Conservation (phyloP, 2,329 filamentous ascomycete genomes). For the Cladosporium sp. region DNA sequence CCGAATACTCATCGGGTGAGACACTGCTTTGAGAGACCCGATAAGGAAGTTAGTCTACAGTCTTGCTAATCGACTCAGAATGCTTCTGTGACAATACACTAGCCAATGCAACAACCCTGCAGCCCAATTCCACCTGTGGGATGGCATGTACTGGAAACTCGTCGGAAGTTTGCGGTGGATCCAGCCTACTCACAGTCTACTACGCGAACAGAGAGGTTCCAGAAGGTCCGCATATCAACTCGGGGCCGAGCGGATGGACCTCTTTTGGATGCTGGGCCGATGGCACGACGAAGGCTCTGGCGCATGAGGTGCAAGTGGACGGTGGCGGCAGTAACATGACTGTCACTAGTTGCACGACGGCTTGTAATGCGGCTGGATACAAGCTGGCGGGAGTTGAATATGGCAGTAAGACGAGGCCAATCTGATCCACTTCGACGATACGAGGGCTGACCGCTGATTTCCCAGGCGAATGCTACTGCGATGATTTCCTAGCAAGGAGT, state of each 20-base stretch:
- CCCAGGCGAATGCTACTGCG: slow-evolving; percentile 32
- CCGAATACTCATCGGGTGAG: slow-evolving; percentile 18
- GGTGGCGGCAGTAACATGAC: slow-evolving; percentile 23
- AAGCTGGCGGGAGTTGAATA: slow-evolving; percentile 30
- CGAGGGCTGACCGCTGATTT: slow-evolving; percentile 16
- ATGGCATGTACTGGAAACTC: slow-evolving; percentile 29
- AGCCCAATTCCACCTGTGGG: slow-evolving; percentile 23
- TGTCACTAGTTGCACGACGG: slow-evolving; percentile 25
- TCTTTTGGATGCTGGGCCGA: slow-evolving; percentile 32
- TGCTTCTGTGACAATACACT: slow-evolving; percentile 25
- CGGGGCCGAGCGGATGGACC: slow-evolving; percentile 24
- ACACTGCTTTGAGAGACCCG: background rate
- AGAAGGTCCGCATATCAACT: slow-evolving; percentile 18
- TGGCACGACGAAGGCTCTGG: slow-evolving; percentile 18
- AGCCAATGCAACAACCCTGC: slow-evolving; percentile 17
- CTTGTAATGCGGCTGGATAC: slow-evolving; percentile 27
- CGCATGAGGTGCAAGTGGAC: slow-evolving; percentile 19
- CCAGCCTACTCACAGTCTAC: slow-evolving; percentile 24
- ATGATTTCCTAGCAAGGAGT: slow-evolving; percentile 21
- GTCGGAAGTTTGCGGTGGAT: slow-evolving; percentile 26
- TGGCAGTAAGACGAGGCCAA: slow-evolving; percentile 20
- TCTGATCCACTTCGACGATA: slow-evolving; percentile 23
- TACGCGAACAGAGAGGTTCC: slow-evolving; percentile 20
- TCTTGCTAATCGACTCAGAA: slow-evolving; percentile 9
- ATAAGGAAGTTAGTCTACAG: background rate